Evolutionary conservation across 208 protist genomes (phyloP), one percentile per base, ranked within the genome.

Genomic region (Phytomonas sp.): DNA sequence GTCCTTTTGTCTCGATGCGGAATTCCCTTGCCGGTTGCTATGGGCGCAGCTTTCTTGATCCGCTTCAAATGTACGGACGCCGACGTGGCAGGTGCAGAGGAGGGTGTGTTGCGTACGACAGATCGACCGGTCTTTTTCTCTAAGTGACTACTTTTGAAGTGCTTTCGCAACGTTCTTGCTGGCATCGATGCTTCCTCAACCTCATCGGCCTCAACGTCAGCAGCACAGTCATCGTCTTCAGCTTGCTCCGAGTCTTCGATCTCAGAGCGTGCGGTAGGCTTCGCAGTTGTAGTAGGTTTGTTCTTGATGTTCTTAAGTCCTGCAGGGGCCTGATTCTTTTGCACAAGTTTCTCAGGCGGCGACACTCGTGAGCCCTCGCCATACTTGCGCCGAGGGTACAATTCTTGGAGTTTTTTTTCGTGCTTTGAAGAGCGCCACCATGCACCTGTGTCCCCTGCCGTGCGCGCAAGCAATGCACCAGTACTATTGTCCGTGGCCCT

Each of bases 381-480:
- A 69, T 89, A 91, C 66, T 84, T 85, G 71, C 86, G 82, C 12
- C 88, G 74, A 31, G 88, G 86, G 73, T 83, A 74, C 14, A 86
- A 63, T 74, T 92, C 84, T 29, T 94, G 83, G 29, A 89, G 29
- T 16, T 78, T 70, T 37, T 79, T 80, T 56, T 94, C 88, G 3
- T 87, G 76, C 64, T 78, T 72, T 16, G 80, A 79, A 4, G 86
- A 81, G 61, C 77, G 84, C 86, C 88, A 94, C 86, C 88, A 94
- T 63, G 82, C 82, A 33, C 76, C 76, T 14, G 78, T 33, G 26
- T 93, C 83, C 23, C 73, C 83, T 14, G 71, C 60, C 1, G 31
- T 14, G n/a, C 34, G 31, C 29, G 69, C 56, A 5, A 56, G 49
- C 16, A 66, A 56, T 12, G 7, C 33, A 16, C 19, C 61, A 33